These are phyloP conservation scores for Cicer cuneatum DNA, from an alignment of 306 rosid genomes.

Conservation along the genomic window DNA sequence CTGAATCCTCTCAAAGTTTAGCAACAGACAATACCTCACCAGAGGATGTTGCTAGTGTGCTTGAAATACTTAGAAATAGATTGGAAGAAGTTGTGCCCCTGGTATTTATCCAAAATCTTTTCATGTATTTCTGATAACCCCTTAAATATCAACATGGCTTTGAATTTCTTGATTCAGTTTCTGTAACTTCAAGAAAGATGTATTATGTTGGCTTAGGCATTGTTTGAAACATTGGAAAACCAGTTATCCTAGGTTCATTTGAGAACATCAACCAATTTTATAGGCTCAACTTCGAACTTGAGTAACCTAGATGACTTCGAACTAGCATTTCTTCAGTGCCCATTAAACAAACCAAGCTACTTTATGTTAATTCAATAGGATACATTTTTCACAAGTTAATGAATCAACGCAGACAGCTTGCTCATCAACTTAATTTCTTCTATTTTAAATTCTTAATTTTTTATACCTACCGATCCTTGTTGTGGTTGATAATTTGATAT, in stretches of 20 bases:
- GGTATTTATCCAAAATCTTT: conserved; percentile 50
- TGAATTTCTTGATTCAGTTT: conserved; percentile 34
- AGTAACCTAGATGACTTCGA: background rate
- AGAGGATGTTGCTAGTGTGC: conserved; percentile 57
- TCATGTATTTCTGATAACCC: conserved; percentile 5
- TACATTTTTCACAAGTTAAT: background rate
- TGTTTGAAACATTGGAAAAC: conserved; percentile 32
- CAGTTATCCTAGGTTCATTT: conserved; percentile 10
- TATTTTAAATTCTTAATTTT: background rate
- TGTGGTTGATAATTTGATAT: background rate
- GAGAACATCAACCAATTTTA: conserved; percentile 29
- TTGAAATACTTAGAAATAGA: conserved; percentile 69
- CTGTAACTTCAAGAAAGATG: conserved; percentile 21
- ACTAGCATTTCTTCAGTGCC: conserved; percentile 12
- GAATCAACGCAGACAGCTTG: conserved; percentile 17
- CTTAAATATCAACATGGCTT: conserved; percentile 21
- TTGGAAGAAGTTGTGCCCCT: conserved; percentile 70
- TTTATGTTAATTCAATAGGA: conserved; percentile 30
- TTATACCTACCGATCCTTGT: conserved; percentile 9
- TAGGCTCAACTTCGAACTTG: conserved; percentile 27
- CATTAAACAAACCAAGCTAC: conserved; percentile 27
- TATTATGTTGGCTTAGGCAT: conserved; percentile 38
- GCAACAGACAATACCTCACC: conserved; percentile 44
- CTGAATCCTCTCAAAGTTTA: conserved; percentile 67
- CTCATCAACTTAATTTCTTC: background rate